Conservation (phyloP, 78 protist genomes). For the Guillardia theta region DNA sequence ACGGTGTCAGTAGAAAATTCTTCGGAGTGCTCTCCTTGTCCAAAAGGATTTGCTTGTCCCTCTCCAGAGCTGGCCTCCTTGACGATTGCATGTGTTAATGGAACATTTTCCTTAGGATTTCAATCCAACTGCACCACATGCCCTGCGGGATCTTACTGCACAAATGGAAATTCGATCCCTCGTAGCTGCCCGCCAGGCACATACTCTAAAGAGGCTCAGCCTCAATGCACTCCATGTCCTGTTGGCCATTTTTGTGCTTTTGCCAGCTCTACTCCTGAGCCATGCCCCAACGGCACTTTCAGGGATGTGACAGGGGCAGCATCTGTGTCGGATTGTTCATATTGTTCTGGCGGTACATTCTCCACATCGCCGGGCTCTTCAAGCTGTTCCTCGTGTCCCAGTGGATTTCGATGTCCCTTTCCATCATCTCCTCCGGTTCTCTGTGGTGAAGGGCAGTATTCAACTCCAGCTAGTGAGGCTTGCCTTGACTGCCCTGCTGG, state of each 20-base stretch:
- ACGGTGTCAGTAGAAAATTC: background rate
- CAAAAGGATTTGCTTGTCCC: background rate
- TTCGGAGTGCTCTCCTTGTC: background rate
- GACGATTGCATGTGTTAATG: background rate
- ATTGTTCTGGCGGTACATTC: background rate
- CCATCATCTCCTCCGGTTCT: background rate
- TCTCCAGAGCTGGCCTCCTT: background rate
- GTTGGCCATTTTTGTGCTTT: slow-evolving; percentile 58
- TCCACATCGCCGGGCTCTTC: background rate
- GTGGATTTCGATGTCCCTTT: background rate
- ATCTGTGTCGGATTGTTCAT: background rate
- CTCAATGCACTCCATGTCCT: slow-evolving; percentile 39
- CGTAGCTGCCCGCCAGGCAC: background rate
- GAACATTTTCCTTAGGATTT: background rate
- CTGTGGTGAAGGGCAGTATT: too few relatives aligned
- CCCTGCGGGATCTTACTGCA: background rate
- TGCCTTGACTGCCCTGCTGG: background rate
- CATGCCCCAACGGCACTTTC: slow-evolving; percentile 49
- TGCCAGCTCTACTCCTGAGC: background rate
- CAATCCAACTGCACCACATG: background rate
- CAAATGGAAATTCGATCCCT: background rate
- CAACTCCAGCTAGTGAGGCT: too few relatives aligned
- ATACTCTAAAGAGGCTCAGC: background rate
- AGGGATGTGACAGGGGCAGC: background rate
- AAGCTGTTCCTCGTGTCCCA: background rate